Conservation (phyloP, 1,284 basidiomycete genomes). For the Pseudozyma hubeiensis region DNA sequence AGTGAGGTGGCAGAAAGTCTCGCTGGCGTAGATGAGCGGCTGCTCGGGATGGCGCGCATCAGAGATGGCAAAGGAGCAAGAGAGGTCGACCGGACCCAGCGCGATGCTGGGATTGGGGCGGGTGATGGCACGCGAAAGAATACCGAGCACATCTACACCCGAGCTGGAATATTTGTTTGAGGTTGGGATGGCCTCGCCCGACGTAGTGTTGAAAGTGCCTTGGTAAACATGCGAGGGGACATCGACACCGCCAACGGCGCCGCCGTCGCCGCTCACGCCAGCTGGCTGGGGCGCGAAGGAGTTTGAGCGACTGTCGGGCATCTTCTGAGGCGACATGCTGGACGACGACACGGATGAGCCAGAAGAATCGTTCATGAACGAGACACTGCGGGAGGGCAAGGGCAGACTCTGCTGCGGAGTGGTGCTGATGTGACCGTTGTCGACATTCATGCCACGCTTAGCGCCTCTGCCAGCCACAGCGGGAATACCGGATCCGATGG, state of each 20-base stretch:
- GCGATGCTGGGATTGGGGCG: conserved; percentile 81
- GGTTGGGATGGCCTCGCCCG: conserved; percentile 36
- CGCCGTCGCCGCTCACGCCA: neutral
- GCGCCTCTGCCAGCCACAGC: conserved; percentile 31
- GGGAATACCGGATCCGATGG: conserved; percentile 4
- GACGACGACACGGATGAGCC: conserved; percentile 39
- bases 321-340: conserved; percentile 38
- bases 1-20: conserved; percentile 82
- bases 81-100: conserved; percentile 90
- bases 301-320: conserved; percentile 26
- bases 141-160: conserved; percentile 87
- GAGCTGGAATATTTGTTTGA: conserved; percentile 79
- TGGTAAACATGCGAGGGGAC: conserved; percentile 31
- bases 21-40: conserved; percentile 88
- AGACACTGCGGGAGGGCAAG: conserved; percentile 29
- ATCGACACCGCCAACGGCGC: conserved; percentile 1
- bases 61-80: conserved; percentile 87
- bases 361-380: conserved; percentile 42
- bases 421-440: conserved; percentile 27
- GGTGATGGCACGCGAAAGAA: conserved; percentile 81
- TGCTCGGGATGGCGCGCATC: conserved; percentile 83
- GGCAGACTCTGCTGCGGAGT: conserved; percentile 18
- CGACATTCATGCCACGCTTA: conserved; percentile 36
- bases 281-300: conserved; percentile 20
- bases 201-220: conserved; percentile 34